These are phyloP conservation scores for Tylopilus rubrobrunneus DNA, from an alignment of 768 basidiomycete species.

Conservation along the genomic window DNA sequence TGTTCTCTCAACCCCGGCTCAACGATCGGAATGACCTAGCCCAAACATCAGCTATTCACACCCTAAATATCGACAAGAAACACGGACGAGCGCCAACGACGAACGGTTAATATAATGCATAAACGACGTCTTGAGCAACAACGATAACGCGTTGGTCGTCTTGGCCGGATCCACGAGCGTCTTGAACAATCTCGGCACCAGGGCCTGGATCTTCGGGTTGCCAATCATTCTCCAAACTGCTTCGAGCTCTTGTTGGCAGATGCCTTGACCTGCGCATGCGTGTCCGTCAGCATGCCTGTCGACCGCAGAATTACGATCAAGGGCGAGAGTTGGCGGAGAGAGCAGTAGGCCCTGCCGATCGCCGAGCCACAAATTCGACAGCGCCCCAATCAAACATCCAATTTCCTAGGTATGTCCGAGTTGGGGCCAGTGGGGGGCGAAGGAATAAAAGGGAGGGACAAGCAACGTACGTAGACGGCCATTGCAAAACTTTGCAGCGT, in stretches of 20 bases:
- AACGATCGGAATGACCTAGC: constrained; percentile 87
- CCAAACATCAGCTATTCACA: background rate
- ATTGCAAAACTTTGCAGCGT: too few relatives aligned
- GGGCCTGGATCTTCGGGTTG: constrained; percentile 92
- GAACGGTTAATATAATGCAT: constrained; percentile 98
- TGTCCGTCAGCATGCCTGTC: constrained; percentile 92
- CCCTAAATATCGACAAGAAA: background rate
- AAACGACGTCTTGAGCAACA: constrained; percentile 90
- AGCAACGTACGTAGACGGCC: too few relatives aligned
- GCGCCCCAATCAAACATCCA: too few relatives aligned
- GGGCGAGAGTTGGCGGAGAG: constrained; percentile 90
- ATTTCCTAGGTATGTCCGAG: too few relatives aligned
- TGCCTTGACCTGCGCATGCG: constrained; percentile 90
- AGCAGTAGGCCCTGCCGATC: constrained; percentile 74
- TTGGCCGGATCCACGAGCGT: constrained; percentile 94
- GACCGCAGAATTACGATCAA: constrained; percentile 96
- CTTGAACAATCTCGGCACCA: constrained; percentile 90
- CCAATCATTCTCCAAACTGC: constrained; percentile 96
- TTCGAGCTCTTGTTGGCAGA: constrained; percentile 95
- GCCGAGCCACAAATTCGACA: too few relatives aligned
- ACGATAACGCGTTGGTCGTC: constrained; percentile 76
- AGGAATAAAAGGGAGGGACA: too few relatives aligned
- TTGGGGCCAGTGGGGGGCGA: too few relatives aligned
- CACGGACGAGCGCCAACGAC: constrained; percentile 83
- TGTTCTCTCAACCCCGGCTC: constrained; percentile 91